Base-by-base conservation (phyloP, 169 alveolate genomes). In the Fabrea salina region DNA sequence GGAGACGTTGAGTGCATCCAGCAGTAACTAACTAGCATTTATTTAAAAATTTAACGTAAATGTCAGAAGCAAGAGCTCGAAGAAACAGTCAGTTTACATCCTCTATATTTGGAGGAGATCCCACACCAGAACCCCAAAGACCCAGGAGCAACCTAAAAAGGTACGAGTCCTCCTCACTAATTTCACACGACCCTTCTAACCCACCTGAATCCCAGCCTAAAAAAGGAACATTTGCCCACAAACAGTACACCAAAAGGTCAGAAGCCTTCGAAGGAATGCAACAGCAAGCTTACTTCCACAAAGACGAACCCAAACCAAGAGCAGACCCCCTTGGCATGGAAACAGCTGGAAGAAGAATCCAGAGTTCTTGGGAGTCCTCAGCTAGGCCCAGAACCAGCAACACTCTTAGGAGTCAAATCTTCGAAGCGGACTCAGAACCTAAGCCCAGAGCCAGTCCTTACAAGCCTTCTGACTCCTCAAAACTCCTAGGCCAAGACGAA, bases 1-100 rank as follows among this genome's bases (percentile, higher is more conserved):
- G 88, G 88, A 3, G 88, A 82, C 54, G 53, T 82, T 32, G 88
- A 82, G 37, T 82, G 84, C 56, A 35, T 51, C 16, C 47, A 47
- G 39, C 70, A 72, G 47, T 72, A 51, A 35, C n/a, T 37, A 8
- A 68, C 11, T 61, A 61, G 19, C 33, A 61, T 13, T 44, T 11
- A 44, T 44, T 44, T 44, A 44, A 44, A 44, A 11, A 8, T 44
- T 44, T 44, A 44, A 16, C 53, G 8, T 44, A 44, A n/a, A n/a
- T n/a, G n/a, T n/a, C n/a, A n/a, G n/a, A n/a, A n/a, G n/a, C n/a
- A n/a, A n/a, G n/a, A n/a, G n/a, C n/a, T n/a, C n/a, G n/a, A n/a
- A n/a, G n/a, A n/a, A n/a, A n/a, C n/a, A n/a, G n/a, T n/a, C n/a
- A n/a, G n/a, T n/a, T n/a, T n/a, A n/a, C n/a, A n/a, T n/a, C n/a